These are phyloP conservation scores for Eucalyptus grandis DNA, from an alignment of 345 rosid genomes.

Conservation along the genomic window DNA sequence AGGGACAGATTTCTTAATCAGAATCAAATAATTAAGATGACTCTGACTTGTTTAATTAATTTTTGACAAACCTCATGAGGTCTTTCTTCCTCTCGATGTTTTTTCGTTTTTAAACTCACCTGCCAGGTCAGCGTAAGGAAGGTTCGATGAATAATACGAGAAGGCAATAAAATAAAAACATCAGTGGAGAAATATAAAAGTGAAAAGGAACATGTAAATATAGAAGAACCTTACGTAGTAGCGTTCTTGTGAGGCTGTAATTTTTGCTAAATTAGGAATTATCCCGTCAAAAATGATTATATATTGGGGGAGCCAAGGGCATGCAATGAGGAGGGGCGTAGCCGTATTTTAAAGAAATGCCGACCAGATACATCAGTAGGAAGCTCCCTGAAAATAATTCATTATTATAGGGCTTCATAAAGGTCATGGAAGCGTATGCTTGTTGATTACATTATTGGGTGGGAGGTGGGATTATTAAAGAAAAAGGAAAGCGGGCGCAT, in stretches of 20 bases:
- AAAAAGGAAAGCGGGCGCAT: neutral
- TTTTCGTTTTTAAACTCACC: neutral
- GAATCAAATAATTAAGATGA: neutral
- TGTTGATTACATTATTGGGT: slow-evolving; percentile 3
- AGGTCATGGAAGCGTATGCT: neutral
- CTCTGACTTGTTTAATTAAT: neutral
- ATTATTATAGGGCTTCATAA: neutral
- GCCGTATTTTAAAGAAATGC: neutral
- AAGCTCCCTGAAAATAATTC: neutral
- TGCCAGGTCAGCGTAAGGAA: neutral
- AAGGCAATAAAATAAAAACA: neutral
- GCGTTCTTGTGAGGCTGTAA: neutral
- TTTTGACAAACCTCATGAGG: neutral
- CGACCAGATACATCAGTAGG: neutral
- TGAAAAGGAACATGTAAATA: neutral
- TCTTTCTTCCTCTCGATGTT: neutral
- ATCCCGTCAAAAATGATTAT: neutral
- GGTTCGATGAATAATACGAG: neutral
- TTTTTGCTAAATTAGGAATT: neutral
- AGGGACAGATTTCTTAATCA: neutral
- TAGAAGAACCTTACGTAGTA: neutral
- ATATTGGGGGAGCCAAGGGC: neutral
- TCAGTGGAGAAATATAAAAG: neutral
- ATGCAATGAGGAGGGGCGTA: neutral
- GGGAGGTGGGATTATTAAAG: neutral